Evolutionary conservation across 805 yeast genomes (phyloP), one percentile per base, ranked within the genome.

Genomic region (Saturnispora silvae): DNA sequence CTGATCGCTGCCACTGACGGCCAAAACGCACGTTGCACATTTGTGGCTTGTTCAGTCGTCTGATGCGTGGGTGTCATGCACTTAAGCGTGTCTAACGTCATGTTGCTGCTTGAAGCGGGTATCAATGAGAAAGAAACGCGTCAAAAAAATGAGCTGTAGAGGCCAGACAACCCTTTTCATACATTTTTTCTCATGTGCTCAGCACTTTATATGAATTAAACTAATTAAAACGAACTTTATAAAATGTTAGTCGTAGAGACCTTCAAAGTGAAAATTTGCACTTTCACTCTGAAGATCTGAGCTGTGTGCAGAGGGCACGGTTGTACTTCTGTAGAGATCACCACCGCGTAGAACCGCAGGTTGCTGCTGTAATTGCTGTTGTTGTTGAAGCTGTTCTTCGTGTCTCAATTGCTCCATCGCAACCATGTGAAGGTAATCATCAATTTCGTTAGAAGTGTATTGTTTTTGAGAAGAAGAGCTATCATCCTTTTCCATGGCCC

Each of bases 1-100:
- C 52, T 42, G 7, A 55, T 20, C 4, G 32, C 11, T 5, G 28
- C n/a, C 5, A 25, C 28, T 10, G 28, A 25, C 7, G 28, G 28
- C 28, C 28, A 11, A 25, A 25, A 25, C 10, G 28, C 28, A 25
- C 28, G 28, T n/a, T 25, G 28, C 10, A 15, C 10, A n/a, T 25
- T 25, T 5, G 7, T n/a, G 6, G 28, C 28, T 15, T 25, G 28
- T 11, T 25, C 28, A 5, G 10, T 6, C n/a, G 5, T 5, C 10
- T 11, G 15, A n/a, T 25, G 28, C n/a, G n/a, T 10, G 10, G 28
- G 28, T 6, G 5, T 15, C n/a, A 25, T 25, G 28, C n/a, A 13
- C 15, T 11, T 25, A 5, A 25, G 10, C n/a, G 7, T 25, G 7
- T 25, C 28, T 15, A 25, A 25, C 6, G 6, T 11, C 28, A 25